These are phyloP conservation scores for Beauveria pseudobassiana DNA, from an alignment of 2,329 filamentous ascomycete genomes.

Conservation along the genomic window DNA sequence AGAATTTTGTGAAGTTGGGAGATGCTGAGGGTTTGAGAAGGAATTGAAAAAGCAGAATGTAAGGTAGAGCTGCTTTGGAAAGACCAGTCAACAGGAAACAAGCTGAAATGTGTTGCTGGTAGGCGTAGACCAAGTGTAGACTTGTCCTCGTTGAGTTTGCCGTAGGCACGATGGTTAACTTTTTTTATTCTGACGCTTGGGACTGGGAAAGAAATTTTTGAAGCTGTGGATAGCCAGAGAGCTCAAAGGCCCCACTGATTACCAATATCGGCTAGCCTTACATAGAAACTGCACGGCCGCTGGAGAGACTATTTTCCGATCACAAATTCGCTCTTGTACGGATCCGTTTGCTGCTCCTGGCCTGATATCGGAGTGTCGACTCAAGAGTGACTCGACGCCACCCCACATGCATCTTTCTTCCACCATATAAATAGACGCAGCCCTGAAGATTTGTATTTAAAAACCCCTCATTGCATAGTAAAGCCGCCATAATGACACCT, in stretches of 20 bases:
- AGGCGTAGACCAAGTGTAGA: constrained; percentile 7
- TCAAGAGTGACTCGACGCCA: background rate
- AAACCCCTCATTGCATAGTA: background rate
- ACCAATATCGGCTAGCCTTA: background rate
- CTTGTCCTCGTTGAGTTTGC: constrained; percentile 17
- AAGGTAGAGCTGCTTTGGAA: constrained; percentile 11
- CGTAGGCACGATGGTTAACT: constrained; percentile 18
- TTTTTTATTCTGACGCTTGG: constrained; percentile 13
- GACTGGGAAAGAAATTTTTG: constrained; percentile 30
- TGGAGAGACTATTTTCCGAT: constrained; percentile 9
- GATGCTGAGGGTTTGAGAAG: constrained; percentile 7
- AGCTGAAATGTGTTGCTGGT: background rate
- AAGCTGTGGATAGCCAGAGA: constrained; percentile 23
- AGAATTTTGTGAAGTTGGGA: background rate
- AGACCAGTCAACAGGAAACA: constrained; percentile 3
- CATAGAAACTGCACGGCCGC: background rate
- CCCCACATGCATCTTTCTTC: constrained; percentile 9
- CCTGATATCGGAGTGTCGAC: constrained; percentile 1
- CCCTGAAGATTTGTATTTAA: constrained; percentile 1
- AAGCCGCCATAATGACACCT: constrained; percentile 31
- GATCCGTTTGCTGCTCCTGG: background rate
- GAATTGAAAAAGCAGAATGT: constrained; percentile 16
- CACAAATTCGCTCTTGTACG: background rate
- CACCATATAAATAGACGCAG: constrained; percentile 7
- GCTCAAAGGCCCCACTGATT: constrained; percentile 9